Evolutionary conservation across 176 grass and related monocot species (phyloP).

Genomic region (Secale cereale): DNA sequence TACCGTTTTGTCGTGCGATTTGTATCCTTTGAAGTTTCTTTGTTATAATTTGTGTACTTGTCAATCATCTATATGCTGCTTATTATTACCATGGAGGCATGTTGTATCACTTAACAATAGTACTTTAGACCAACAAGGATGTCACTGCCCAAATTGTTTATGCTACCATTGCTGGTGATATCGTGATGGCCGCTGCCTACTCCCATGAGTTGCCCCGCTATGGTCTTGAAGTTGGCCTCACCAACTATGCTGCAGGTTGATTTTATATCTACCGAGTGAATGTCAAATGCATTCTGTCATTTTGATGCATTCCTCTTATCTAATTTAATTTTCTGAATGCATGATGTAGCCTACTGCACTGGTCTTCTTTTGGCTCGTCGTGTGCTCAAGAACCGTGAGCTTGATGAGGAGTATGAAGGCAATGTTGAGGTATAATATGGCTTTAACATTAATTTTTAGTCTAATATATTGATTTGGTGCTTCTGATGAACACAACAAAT

Average conservation of each 20-base stretch:
- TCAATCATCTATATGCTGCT: neutral
- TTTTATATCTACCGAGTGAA: neutral
- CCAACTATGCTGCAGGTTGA: constrained; percentile 66
- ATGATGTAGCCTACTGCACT: constrained; percentile 55
- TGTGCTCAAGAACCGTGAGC: constrained; percentile 44
- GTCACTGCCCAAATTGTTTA: constrained; percentile 55
- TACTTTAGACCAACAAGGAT: constrained; percentile 54
- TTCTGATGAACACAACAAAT: neutral
- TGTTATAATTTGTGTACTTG: neutral
- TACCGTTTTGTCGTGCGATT: constrained; percentile 67
- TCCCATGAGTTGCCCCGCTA: constrained; percentile 58
- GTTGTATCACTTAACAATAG: constrained; percentile 23
- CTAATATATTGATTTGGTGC: neutral
- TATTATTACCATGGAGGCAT: neutral
- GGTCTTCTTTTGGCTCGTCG: constrained; percentile 72
- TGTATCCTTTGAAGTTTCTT: constrained; percentile 24
- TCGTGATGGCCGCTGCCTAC: constrained; percentile 58
- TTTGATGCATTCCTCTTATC: neutral
- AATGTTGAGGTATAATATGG: constrained; percentile 46
- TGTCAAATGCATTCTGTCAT: neutral
- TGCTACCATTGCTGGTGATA: constrained; percentile 61
- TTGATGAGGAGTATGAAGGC: constrained; percentile 62
- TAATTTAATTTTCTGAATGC: neutral
- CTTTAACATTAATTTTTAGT: neutral
- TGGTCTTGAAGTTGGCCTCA: constrained; percentile 70